Conservation (phyloP, 202 grass and related monocot species). For the Carex arenaria region DNA sequence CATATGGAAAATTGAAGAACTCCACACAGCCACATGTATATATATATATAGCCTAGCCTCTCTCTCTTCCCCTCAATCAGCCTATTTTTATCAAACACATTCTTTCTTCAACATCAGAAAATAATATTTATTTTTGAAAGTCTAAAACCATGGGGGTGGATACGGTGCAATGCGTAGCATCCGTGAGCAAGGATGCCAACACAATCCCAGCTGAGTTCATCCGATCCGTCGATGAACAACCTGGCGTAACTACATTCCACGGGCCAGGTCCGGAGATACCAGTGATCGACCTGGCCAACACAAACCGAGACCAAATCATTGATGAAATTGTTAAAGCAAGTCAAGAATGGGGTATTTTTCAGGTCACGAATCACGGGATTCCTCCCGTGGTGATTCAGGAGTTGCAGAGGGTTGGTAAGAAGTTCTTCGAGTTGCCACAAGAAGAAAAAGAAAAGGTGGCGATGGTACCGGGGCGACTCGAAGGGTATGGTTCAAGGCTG, state of each 20-base stretch:
- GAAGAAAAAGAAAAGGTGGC: slow-evolving; percentile 36
- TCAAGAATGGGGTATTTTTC: slow-evolving; percentile 38
- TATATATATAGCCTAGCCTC: neutral
- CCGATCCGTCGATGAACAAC: slow-evolving; percentile 28
- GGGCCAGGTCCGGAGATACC: slow-evolving; percentile 20
- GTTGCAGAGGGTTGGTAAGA: slow-evolving; percentile 33
- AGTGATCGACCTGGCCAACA: slow-evolving; percentile 19
- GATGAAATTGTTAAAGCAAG: slow-evolving; percentile 17
- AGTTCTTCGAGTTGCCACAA: slow-evolving; percentile 37
- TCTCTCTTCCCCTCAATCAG: neutral
- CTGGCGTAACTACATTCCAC: slow-evolving; percentile 20
- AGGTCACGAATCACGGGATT: slow-evolving; percentile 37
- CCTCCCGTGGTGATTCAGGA: slow-evolving; percentile 15
- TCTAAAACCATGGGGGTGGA: slow-evolving; percentile 21
- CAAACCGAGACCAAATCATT: neutral
- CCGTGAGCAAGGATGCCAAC: neutral
- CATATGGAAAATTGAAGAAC: too few species aligned
- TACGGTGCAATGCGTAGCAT: slow-evolving; percentile 28
- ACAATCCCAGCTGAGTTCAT: slow-evolving; percentile 29
- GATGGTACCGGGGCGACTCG: neutral
- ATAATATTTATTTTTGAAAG: neutral
- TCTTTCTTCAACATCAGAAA: neutral
- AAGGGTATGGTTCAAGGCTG: slow-evolving; percentile 34
- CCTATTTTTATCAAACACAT: neutral
- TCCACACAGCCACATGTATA: too few species aligned